These are phyloP conservation scores for Pichia sp. DNA, from an alignment of 1,139 yeast species.

Conservation along the genomic window DNA sequence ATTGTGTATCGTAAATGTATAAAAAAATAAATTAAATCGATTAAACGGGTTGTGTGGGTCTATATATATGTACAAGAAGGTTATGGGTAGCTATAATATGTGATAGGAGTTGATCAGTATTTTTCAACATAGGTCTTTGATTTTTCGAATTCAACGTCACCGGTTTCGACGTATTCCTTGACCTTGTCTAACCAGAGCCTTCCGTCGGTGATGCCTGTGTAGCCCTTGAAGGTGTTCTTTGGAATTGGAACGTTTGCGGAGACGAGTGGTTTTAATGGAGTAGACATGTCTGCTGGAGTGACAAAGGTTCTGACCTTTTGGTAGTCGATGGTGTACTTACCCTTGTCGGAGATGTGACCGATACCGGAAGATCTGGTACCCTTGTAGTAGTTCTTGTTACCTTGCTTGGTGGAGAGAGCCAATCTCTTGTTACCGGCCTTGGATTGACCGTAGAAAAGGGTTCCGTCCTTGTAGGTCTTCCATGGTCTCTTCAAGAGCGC, in stretches of 20 bases:
- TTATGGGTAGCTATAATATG: neutral
- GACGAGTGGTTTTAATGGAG: conserved; percentile 70
- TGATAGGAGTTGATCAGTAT: conserved; percentile 25
- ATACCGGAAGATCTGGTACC: conserved; percentile 96
- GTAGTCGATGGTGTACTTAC: conserved; percentile 80
- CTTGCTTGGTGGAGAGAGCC: conserved; percentile 87
- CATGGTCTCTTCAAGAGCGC: conserved; percentile 76
- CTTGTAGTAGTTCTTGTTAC: conserved; percentile 90
- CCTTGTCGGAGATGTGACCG: conserved; percentile 74
- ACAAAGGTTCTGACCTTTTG: conserved; percentile 86
- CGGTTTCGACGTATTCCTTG: conserved; percentile 73
- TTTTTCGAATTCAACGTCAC: conserved; percentile 41
- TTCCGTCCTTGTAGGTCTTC: conserved; percentile 82
- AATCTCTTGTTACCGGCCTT: conserved; percentile 84
- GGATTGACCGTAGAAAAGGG: conserved; percentile 74
- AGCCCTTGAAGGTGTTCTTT: conserved; percentile 68
- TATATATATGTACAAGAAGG: conserved; percentile 1
- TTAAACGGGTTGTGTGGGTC: too few species aligned
- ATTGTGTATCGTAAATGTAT: too few species aligned
- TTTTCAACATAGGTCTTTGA: conserved; percentile 43
- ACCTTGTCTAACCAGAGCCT: conserved; percentile 70
- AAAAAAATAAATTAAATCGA: too few species aligned
- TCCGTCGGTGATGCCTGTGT: conserved; percentile 66
- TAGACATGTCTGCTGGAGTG: conserved; percentile 58
- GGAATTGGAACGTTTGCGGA: conserved; percentile 69